Evolutionary conservation across 75 land plant species (phyloP).

Genomic region (Pinus tabuliformis): DNA sequence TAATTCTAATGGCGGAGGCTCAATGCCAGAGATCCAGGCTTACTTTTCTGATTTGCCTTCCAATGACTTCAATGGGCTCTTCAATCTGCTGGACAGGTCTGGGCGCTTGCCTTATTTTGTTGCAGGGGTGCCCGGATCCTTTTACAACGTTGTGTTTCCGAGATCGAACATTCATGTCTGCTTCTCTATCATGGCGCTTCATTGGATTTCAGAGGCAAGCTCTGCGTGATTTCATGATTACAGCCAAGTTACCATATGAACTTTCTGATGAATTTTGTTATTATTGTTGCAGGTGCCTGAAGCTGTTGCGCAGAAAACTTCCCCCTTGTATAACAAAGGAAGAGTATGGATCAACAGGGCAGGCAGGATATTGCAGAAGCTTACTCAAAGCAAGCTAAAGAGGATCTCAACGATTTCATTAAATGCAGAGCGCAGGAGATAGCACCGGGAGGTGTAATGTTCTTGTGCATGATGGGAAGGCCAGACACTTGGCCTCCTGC

Average conservation of each 20-base stretch:
- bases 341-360: constrained; percentile 10
- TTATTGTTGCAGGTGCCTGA: constrained; percentile 7
- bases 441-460: constrained; percentile 1
- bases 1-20: neutral
- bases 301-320: neutral
- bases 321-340: constrained; percentile 4
- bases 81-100: constrained; percentile 4
- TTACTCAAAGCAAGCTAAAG: constrained; percentile 5
- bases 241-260: no score
- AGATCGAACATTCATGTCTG: constrained; percentile 11
- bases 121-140: constrained; percentile 28
- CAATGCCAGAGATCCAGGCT: constrained; percentile 11
- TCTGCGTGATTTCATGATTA: no score
- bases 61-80: constrained; percentile 27
- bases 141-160: constrained; percentile 19
- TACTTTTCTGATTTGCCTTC: constrained; percentile 31
- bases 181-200: constrained; percentile 16
- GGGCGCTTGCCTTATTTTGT: constrained; percentile 8
- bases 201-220: neutral
- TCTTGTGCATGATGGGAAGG: constrained; percentile 1
- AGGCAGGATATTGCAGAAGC: constrained; percentile 6
- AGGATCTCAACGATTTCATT: constrained; percentile 4
- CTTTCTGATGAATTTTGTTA: neutral
- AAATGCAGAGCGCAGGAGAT: constrained; percentile 8
- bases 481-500: neutral